phyloP scores from a whole-genome alignment of 768 basidiomycete genomes.

The Candolleomyces eurysporus region DNA sequence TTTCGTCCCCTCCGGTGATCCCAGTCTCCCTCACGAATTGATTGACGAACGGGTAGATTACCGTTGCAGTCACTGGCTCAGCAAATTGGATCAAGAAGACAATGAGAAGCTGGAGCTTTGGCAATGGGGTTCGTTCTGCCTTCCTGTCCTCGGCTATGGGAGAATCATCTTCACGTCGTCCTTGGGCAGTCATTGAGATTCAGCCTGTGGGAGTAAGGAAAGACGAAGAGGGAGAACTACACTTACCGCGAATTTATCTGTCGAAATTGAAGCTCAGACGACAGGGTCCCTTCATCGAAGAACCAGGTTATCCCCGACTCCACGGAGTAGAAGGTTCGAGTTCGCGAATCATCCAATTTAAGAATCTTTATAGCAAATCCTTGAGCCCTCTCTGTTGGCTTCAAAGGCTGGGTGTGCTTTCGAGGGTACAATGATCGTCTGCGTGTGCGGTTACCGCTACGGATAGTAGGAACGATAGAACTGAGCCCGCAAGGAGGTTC shows the following conservation, averaged over 20 bases:
- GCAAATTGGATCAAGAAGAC: constrained; percentile 38
- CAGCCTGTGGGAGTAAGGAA: neutral
- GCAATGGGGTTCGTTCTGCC: constrained; percentile 34
- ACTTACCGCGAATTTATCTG: no score
- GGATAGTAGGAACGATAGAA: neutral
- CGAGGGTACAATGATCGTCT: no score
- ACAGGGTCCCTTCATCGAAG: no score
- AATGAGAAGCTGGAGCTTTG: constrained; percentile 38
- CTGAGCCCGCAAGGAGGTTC: neutral
- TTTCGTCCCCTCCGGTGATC: constrained; percentile 42
- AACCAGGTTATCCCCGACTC: no score
- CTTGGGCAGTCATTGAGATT: neutral
- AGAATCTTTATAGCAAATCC: no score
- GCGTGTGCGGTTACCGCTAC: neutral
- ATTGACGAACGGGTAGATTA: constrained; percentile 47
- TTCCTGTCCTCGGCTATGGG: neutral
- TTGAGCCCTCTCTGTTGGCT: no score
- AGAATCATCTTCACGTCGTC: neutral
- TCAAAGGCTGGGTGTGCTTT: no score
- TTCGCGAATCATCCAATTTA: no score
- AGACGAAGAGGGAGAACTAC: no score
- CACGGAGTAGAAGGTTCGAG: no score
- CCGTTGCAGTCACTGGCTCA: constrained; percentile 43
- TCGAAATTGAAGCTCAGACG: no score
- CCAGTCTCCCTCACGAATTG: constrained; percentile 45